These are phyloP conservation scores for Phialemoniopsis sp. DNA, from an alignment of 2,329 filamentous ascomycete genomes.

Conservation along the genomic window DNA sequence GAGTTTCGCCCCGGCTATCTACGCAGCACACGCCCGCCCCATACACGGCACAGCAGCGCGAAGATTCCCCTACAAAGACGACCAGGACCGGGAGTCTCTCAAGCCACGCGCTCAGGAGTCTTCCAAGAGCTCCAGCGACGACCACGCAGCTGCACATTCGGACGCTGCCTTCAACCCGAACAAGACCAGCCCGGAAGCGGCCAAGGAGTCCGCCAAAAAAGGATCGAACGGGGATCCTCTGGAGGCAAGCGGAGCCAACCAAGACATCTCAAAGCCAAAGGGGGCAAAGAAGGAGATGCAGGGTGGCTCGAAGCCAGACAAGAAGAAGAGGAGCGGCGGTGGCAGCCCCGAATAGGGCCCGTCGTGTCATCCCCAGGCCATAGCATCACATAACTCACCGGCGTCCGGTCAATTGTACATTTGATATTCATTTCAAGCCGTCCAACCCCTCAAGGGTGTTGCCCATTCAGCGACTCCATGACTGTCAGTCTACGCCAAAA, in stretches of 20 bases:
- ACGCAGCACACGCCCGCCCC: slow-evolving; percentile 11
- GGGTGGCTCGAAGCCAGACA: slow-evolving; percentile 21
- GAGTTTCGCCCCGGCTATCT: slow-evolving; percentile 1
- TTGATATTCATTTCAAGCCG: no score
- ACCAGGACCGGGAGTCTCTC: slow-evolving; percentile 57
- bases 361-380: no score
- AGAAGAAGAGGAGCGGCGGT: slow-evolving; percentile 25
- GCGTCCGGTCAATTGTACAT: no score
- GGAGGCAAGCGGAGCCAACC: slow-evolving; percentile 39
- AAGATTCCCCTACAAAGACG: slow-evolving; percentile 41
- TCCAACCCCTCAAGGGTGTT: no score
- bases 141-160: slow-evolving; percentile 47
- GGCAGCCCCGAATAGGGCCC: slow-evolving; percentile 21
- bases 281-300: slow-evolving; percentile 27
- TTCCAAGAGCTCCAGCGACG: slow-evolving; percentile 63
- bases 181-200: slow-evolving; percentile 62
- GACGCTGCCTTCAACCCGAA: slow-evolving; percentile 66
- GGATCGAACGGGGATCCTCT: slow-evolving; percentile 27
- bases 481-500: no score
- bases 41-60: slow-evolving; percentile 25
- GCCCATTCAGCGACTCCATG: no score
- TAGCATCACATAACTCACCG: no score
- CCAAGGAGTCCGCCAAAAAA: slow-evolving; percentile 37
- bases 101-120: slow-evolving; percentile 64
- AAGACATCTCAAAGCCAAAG: slow-evolving; percentile 32